A percentile compares a stretch with the other conserved stretches of the same genome.
Conservation (phyloP, 768 basidiomycete species). For the Agrocybe chaxingu region DNA sequence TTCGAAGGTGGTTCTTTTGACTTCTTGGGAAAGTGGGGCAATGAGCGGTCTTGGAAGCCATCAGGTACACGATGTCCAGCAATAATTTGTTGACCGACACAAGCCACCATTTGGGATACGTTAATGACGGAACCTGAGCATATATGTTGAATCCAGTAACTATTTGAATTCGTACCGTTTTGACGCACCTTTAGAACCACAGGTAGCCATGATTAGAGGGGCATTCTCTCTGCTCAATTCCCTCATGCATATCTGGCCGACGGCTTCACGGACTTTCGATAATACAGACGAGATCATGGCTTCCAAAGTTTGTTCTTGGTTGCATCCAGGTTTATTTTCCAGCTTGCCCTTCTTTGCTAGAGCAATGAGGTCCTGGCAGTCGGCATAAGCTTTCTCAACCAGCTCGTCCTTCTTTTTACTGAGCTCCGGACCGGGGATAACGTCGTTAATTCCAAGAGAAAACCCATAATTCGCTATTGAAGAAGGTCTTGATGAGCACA, state of each 20-base stretch:
- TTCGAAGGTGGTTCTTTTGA: slow-evolving; percentile 95
- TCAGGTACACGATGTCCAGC: slow-evolving; percentile 97
- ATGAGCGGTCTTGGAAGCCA: slow-evolving; percentile 97
- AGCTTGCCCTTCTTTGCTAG: slow-evolving; percentile 87
- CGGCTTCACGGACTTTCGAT: slow-evolving; percentile 93
- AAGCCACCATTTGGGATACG: slow-evolving; percentile 99
- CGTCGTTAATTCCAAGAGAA: slow-evolving; percentile 97
- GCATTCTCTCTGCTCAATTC: slow-evolving; percentile 98
- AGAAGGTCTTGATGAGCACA: not conserved
- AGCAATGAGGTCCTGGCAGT: slow-evolving; percentile 85
- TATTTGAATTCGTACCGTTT: not conserved
- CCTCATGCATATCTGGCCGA: slow-evolving; percentile 96
- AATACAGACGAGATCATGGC: slow-evolving; percentile 92
- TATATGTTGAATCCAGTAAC: not conserved
- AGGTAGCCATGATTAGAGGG: slow-evolving; percentile 97
- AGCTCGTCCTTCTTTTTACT: slow-evolving; percentile 77
- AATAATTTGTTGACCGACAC: slow-evolving; percentile 99
- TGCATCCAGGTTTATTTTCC: slow-evolving; percentile 96
- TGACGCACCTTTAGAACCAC: slow-evolving; percentile 89
- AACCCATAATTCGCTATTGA: slow-evolving; percentile 89
- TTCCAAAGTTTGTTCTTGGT: slow-evolving; percentile 96
- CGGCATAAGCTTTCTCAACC: slow-evolving; percentile 85
- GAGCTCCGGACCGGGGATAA: slow-evolving; percentile 90
- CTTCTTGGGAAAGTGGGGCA: slow-evolving; percentile 99
- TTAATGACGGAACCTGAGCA: slow-evolving; percentile 89